Evolutionary conservation across 495 filamentous ascomycete genomes (phyloP).

Genomic region (Hypoxylon perforatum): DNA sequence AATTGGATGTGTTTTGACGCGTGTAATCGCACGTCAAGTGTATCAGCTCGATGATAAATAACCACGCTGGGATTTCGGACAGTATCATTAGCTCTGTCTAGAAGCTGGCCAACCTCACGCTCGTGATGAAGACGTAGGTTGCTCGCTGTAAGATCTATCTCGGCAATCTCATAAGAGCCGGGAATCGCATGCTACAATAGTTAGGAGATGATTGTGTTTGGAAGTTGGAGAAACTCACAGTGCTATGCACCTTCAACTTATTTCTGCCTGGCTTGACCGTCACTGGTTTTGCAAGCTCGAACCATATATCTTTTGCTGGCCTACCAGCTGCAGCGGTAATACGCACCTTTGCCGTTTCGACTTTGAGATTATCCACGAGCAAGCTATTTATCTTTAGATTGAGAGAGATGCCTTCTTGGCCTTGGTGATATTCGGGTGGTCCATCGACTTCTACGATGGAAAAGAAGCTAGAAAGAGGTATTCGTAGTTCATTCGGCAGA

Average conservation of each 20-base stretch:
- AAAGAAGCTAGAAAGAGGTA: conserved; percentile 80
- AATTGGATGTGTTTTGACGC: conserved; percentile 73
- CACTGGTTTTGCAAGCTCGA: conserved; percentile 60
- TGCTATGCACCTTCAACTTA: conserved; percentile 61
- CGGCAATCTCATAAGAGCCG: conserved; percentile 80
- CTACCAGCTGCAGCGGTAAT: conserved; percentile 63
- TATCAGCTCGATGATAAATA: conserved; percentile 60
- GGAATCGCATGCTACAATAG: conserved; percentile 64
- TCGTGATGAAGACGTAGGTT: conserved; percentile 79
- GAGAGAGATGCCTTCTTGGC: conserved; percentile 82
- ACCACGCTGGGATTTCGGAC: conserved; percentile 57
- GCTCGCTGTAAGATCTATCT: conserved; percentile 71
- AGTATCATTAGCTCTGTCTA: conserved; percentile 54
- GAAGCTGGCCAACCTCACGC: conserved; percentile 51
- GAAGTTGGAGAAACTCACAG: conserved; percentile 50
- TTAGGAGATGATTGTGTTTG: conserved; percentile 4
- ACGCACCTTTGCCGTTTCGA: conserved; percentile 73
- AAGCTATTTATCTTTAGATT: conserved; percentile 76
- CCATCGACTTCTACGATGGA: conserved; percentile 74
- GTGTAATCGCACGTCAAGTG: conserved; percentile 58
- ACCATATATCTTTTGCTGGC: conserved; percentile 71
- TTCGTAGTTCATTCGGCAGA: conserved; percentile 71
- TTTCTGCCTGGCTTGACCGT: conserved; percentile 66
- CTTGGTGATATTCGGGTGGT: conserved; percentile 73
- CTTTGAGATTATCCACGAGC: conserved; percentile 73